phyloP scores from a whole-genome alignment of 352 stramenopile species.

The Globisporangium abappressorium region DNA sequence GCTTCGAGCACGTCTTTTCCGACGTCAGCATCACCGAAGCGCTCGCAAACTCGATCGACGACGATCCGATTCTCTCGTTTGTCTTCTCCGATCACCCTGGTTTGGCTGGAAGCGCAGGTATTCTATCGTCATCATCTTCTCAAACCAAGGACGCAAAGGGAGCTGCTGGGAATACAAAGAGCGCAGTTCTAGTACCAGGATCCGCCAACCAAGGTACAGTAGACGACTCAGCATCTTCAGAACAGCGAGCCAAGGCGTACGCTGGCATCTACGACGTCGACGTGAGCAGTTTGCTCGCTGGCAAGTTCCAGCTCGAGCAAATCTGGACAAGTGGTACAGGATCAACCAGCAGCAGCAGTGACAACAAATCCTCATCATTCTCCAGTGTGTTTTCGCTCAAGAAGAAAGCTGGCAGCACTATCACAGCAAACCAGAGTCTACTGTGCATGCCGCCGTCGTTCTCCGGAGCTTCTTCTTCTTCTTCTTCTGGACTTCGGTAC shows the following conservation, averaged over 20 bases:
- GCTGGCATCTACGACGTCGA: conserved; percentile 63
- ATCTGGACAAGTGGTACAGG: conserved; percentile 26
- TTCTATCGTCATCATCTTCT: conserved; percentile 9
- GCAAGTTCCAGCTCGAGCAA: conserved; percentile 40
- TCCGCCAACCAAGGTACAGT: background rate
- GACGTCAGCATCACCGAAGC: conserved; percentile 50
- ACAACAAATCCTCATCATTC: background rate
- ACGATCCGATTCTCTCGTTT: conserved; percentile 61
- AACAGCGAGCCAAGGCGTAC: conserved; percentile 29
- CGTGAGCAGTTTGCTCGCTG: conserved; percentile 44
- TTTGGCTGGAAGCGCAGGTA: conserved; percentile 19
- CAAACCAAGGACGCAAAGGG: conserved; percentile 35
- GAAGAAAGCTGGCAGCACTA: conserved; percentile 5
- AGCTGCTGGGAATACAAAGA: conserved; percentile 6
- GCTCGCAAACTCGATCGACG: conserved; percentile 42
- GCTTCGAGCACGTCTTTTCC: conserved; percentile 45
- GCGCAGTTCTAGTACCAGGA: conserved; percentile 10
- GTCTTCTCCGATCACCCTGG: conserved; percentile 55
- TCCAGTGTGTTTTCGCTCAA: conserved; percentile 6
- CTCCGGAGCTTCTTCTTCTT: background rate
- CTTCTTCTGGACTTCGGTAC: conserved; percentile 28
- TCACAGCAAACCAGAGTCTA: conserved; percentile 21
- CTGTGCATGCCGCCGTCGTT: conserved; percentile 18
- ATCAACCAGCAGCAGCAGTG: background rate
- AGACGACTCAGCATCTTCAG: background rate